Evolutionary conservation across 1,139 yeast genomes (phyloP), one percentile per base, ranked within the genome.

Genomic region (Zygotorulaspora mrakii): DNA sequence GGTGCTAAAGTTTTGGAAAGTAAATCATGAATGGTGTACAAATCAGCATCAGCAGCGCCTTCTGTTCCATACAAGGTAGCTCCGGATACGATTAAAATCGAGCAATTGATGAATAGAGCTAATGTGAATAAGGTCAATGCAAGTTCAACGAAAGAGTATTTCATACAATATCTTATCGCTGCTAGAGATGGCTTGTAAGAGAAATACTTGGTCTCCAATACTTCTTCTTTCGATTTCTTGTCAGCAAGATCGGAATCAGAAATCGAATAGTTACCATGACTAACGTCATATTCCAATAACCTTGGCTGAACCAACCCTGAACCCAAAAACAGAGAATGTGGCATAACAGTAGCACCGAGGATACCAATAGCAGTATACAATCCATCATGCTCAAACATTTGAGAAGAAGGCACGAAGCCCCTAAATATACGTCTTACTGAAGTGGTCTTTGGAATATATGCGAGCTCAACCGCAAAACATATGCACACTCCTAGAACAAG

Each of bases 271-370:
- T 69, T 59, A 2, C 73, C 75, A 39, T 74, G 63, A 13, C 62
- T 58, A 23, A 70, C 64, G 52, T 82, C 89, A 48, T 65, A 79
- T 43, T 78, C 82, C 39, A 83, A 62, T 38, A 82, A 66, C 40
- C 91, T 68, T 14, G 89, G 86, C 57, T 81, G 86, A 5, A 80
- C 89, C 45, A 83, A 65, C 1, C 86, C 86, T 4, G 87, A 79
- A 0, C 91, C 91, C 48, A 83, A 69, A 53, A 82, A 82, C 41
- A 83, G 66, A 14, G 86, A 78, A 56, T 83, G 91, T 25, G 88
- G 86, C 91, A 83, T 83, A 20, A 83, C 91, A 0, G 91, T 83
- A 20, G 91, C 85, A 57, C 94, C 94, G 33, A 85, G 67, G 51
- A 85, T 77, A 12, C 89, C 82, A 17, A 87, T 80, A 4, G 91